Evolutionary conservation across 495 filamentous ascomycete species (phyloP), one percentile per base, ranked within the genome.

Genomic region (Penicillium lividum): DNA sequence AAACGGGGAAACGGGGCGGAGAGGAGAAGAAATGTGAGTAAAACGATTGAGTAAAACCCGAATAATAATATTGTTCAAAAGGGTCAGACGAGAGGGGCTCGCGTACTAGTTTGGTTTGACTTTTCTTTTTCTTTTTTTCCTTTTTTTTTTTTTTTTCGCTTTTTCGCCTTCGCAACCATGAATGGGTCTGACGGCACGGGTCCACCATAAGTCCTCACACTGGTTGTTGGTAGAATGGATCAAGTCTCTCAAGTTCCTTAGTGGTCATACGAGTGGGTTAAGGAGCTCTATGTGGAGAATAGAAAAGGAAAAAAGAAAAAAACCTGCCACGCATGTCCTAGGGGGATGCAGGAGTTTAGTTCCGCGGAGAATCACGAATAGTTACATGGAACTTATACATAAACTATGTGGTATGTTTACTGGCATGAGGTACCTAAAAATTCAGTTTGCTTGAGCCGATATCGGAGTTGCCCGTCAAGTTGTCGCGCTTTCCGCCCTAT

Each of bases 1-100:
- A 62, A 67, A 68, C 59, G 60, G 65, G 22, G 22, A 22, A 40
- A 40, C n/a, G 55, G 59, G 49, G 60, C 65, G 55, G 64, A 58
- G 56, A 58, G 57, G 57, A 68, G 69, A 62, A 59, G 62, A 55
- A 55, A 47, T 45, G 40, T 45, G 53, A 46, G 42, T 55, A 43
- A 55, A 47, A 25, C 63, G 60, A 74, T 80, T 78, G 70, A 73
- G 68, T 77, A 80, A 79, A 71, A 33, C 1, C 9, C 51, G 53
- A 64, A 63, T 63, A 69, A 70, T 61, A 65, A 46, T 59, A 53
- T 48, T 36, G 52, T 54, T 49, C 18, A 10, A 36, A 51, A 40
- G 52, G 58, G 58, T 56, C 57, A 60, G 57, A 50, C 52, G 56
- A 63, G 63, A 62, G 63, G 58, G 57, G 48, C 53, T 56, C 52